phyloP scores from a whole-genome alignment of 129 eudicot genomes.

The Arctium lappa region DNA sequence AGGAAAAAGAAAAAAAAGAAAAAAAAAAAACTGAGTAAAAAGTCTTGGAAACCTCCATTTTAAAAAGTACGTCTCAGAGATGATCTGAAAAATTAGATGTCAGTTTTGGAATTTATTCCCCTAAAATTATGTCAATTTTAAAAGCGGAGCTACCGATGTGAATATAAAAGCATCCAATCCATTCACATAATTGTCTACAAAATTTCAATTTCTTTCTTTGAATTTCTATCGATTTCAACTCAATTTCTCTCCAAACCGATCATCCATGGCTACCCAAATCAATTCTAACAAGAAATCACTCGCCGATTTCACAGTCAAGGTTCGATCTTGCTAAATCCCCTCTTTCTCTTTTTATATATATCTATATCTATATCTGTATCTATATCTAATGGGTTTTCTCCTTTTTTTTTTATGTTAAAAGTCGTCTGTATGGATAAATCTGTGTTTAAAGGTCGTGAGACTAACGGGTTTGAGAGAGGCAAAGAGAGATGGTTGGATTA shows the following conservation, averaged over 20 bases:
- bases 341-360: neutral
- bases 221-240: constrained; percentile 2
- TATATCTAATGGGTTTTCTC: too few relatives aligned
- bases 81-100: neutral
- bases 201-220: neutral
- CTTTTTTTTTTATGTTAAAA: too few relatives aligned
- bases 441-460: too few relatives aligned
- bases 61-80: too few relatives aligned
- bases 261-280: constrained; percentile 31
- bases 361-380: neutral
- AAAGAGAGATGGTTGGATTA: too few relatives aligned
- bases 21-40: too few relatives aligned
- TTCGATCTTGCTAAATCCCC: neutral
- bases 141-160: neutral
- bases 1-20: too few relatives aligned
- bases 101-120: neutral
- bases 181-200: neutral
- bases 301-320: constrained; percentile 47
- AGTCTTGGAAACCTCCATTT: too few relatives aligned
- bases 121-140: neutral
- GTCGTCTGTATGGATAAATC: too few relatives aligned
- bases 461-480: too few relatives aligned
- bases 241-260: neutral
- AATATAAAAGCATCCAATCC: neutral
- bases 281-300: constrained; percentile 26